A percentile compares a stretch with the other conserved stretches of the same genome.
Conservation (phyloP, 768 basidiomycete species). For the Tricholoma sp. region DNA sequence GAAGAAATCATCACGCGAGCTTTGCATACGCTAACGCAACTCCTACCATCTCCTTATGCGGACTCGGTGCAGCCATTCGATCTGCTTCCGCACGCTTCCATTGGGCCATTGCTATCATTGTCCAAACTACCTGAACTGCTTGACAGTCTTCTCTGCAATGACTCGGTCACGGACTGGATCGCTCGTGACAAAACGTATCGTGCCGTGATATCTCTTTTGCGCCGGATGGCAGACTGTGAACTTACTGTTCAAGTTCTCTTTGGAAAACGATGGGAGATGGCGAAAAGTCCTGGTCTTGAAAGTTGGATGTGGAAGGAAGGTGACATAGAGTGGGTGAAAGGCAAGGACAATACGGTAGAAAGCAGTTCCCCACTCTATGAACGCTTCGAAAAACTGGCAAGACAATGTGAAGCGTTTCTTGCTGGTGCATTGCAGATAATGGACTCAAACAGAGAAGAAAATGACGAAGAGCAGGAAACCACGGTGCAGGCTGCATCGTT, state of each 20-base stretch:
- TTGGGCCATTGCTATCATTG: conserved; percentile 34
- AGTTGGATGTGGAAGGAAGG: conserved; percentile 45
- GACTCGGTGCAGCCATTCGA: conserved; percentile 40
- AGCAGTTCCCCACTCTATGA: conserved; percentile 37
- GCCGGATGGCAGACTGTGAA: conserved; percentile 47
- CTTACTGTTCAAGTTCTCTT: conserved; percentile 43
- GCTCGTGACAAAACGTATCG: conserved; percentile 41
- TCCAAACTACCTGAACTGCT: conserved; percentile 45
- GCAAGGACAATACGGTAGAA: conserved; percentile 24
- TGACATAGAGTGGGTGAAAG: conserved; percentile 35
- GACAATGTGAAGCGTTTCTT: conserved; percentile 46
- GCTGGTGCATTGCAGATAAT: conserved; percentile 39
- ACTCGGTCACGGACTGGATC: conserved; percentile 51
- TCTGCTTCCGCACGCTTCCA: conserved; percentile 43
- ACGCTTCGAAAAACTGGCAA: conserved; percentile 50
- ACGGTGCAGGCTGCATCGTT: conserved; percentile 38
- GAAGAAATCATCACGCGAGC: conserved; percentile 36
- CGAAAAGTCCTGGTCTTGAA: conserved; percentile 35
- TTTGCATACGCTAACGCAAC: conserved; percentile 31
- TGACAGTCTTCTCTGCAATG: conserved; percentile 45
- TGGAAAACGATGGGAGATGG: conserved; percentile 31
- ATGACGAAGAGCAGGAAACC: conserved; percentile 32
- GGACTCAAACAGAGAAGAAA: conserved; percentile 18
- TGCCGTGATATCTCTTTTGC: conserved; percentile 41
- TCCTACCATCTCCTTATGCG: conserved; percentile 42